Evolutionary conservation across 345 rosid species (phyloP), one percentile per base, ranked within the genome.

Genomic region (Eucalyptus microcorys): DNA sequence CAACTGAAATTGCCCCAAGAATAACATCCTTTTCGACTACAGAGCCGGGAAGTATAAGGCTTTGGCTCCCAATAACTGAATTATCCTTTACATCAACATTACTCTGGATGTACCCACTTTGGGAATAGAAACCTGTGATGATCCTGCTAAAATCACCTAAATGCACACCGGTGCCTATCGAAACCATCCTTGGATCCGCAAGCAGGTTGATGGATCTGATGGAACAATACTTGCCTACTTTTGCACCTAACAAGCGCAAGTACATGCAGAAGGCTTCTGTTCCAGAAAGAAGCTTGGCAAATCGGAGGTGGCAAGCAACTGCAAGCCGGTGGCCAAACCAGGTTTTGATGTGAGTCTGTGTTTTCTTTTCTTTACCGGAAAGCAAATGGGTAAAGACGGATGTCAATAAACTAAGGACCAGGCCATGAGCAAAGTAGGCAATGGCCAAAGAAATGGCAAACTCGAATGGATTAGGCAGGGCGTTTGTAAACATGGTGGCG

Each of bases 1-100:
- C 93, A 27, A 94, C 92, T 48, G 97, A 95, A 79, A 94, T 94
- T 47, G 96, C 97, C 19, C 96, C 96, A 81, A 95, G 96, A 89
- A 95, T 88, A 11, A 94, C 97, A 81, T 94, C 92, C 14, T 89
- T 92, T 88, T 94, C 93, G 71, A 95, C 87, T 21, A 89, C 87
- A 3, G 95, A 92, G 37, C 95, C 93, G 1, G 97, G 96, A 26
- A 95, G 95, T 85, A 95, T 87, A 7, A 94, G 91, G 89, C 96
- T 94, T 88, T 95, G 95, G 91, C 94, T 95, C 49, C 96, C 96
- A 40, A 95, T 90, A 12, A 94, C 96, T 34, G 95, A 92, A 85
- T 94, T 95, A 71, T 94, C 92, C 80, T 94, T 92, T 86, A 95
- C 93, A 87, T 92, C 93, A 83, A 94, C 64, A 86, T 89, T 92